Percentiles rank a stretch among this genome's conserved stretches.
These are phyloP conservation scores for Malassezia nana DNA, from an alignment of 1,284 basidiomycete species.

Conservation along the genomic window DNA sequence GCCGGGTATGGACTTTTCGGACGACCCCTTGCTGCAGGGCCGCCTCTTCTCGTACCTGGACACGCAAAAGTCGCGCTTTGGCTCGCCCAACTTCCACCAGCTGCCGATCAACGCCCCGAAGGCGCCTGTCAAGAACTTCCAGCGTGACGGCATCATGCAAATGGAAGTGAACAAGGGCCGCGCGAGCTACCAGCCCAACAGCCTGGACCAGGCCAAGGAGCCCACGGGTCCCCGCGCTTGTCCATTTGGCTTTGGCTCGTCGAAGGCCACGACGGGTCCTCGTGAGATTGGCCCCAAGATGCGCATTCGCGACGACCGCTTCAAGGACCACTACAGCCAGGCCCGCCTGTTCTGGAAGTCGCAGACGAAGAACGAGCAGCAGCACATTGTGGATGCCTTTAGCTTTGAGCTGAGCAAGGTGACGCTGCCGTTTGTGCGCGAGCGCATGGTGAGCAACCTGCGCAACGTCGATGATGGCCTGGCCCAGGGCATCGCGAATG, in stretches of 20 bases:
- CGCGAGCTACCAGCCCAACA: slow-evolving; percentile 16
- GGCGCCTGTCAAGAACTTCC: slow-evolving; percentile 68
- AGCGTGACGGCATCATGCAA: slow-evolving; percentile 50
- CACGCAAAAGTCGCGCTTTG: slow-evolving; percentile 55
- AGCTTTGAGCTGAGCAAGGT: slow-evolving; percentile 11
- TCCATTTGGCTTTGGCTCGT: slow-evolving; percentile 3
- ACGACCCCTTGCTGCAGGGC: slow-evolving; percentile 80
- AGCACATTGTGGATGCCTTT: slow-evolving; percentile 2
- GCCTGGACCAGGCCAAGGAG: slow-evolving; percentile 7
- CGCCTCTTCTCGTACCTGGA: slow-evolving; percentile 76
- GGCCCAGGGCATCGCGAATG: neutral
- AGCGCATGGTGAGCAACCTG: slow-evolving; percentile 8
- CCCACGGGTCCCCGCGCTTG: slow-evolving; percentile 7
- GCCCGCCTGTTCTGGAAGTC: slow-evolving; percentile 9
- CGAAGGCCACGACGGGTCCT: slow-evolving; percentile 1
- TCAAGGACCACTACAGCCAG: slow-evolving; percentile 14
- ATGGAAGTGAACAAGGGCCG: slow-evolving; percentile 18
- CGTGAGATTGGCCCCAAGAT: slow-evolving; percentile 11
- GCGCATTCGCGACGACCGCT: slow-evolving; percentile 13
- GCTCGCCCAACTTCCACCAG: slow-evolving; percentile 68
- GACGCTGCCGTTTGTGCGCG: slow-evolving; percentile 1
- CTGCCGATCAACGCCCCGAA: slow-evolving; percentile 77
- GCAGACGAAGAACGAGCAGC: slow-evolving; percentile 6
- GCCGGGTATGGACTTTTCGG: slow-evolving; percentile 74
- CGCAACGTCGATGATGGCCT: slow-evolving; percentile 12